These are phyloP conservation scores for Aspergillus kassunensis DNA, from an alignment of 495 filamentous ascomycete species.

Conservation along the genomic window DNA sequence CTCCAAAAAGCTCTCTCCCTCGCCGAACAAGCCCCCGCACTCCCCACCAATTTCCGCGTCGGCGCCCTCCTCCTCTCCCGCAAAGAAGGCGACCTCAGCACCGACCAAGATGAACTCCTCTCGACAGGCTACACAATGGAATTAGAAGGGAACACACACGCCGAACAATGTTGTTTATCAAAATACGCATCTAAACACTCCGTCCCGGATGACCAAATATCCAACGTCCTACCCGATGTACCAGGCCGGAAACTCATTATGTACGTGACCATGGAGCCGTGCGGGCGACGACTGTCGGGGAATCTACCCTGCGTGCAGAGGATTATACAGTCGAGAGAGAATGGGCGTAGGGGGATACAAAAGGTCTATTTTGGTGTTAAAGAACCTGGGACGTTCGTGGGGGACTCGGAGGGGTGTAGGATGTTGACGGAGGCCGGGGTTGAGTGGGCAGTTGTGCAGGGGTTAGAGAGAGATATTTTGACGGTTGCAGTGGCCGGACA, in stretches of 20 bases:
- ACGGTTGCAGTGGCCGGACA: constrained; percentile 79
- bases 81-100: constrained; percentile 26
- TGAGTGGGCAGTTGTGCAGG: constrained; percentile 62
- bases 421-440: constrained; percentile 74
- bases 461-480: constrained; percentile 79
- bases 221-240: constrained; percentile 48
- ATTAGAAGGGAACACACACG: constrained; percentile 88
- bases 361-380: constrained; percentile 84
- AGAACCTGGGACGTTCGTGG: constrained; percentile 87
- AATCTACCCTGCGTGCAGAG: constrained; percentile 80
- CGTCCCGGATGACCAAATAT: constrained; percentile 53
- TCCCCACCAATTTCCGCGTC: constrained; percentile 88
- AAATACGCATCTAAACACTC: constrained; percentile 59
- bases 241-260: constrained; percentile 50
- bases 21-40: constrained; percentile 73
- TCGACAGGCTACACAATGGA: constrained; percentile 90
- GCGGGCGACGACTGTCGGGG: constrained; percentile 73
- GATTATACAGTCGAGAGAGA: constrained; percentile 56
- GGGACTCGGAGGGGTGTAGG: constrained; percentile 66
- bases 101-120: constrained; percentile 56
- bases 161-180: constrained; percentile 83
- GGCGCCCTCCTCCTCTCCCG: constrained; percentile 74
- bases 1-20: constrained; percentile 70
- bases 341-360: constrained; percentile 51
- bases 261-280: constrained; percentile 96